phyloP scores from a whole-genome alignment of 768 basidiomycete species.

The Peribolospora kevripleyi region DNA sequence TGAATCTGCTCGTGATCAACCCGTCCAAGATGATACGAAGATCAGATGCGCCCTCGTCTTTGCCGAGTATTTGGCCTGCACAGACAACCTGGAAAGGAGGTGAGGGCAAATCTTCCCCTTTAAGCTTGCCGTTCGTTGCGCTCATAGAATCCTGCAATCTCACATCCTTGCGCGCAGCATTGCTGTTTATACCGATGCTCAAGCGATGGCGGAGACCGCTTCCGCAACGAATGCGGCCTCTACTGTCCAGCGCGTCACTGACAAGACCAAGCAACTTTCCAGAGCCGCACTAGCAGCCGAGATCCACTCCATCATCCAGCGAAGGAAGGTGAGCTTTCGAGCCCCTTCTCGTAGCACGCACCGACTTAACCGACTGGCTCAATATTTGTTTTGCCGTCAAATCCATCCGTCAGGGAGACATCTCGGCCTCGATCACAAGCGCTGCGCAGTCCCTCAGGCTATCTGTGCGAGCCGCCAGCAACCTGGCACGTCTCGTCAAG shows the following conservation, averaged over 20 bases:
- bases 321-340: constrained; percentile 30
- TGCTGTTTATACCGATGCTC: constrained; percentile 8
- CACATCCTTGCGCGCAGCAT: constrained; percentile 1
- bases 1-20: constrained; percentile 20
- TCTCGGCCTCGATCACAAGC: constrained; percentile 25
- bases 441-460: constrained; percentile 14
- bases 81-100: constrained; percentile 40
- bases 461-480: constrained; percentile 13
- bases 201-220: constrained; percentile 24
- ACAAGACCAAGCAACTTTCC: constrained; percentile 37
- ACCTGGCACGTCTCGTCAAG: constrained; percentile 10
- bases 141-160: constrained; percentile 19
- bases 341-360: constrained; percentile 30
- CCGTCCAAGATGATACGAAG: constrained; percentile 30
- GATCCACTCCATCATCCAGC: constrained; percentile 43
- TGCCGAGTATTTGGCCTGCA: constrained; percentile 37
- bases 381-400: constrained; percentile 41
- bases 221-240: constrained; percentile 28
- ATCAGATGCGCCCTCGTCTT: constrained; percentile 37
- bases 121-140: not conserved
- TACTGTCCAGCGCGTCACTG: constrained; percentile 33
- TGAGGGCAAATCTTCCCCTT: constrained; percentile 14
- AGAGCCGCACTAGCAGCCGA: constrained; percentile 46
- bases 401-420: constrained; percentile 36
- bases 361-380: constrained; percentile 33